Conservation (phyloP, 2,329 filamentous ascomycete genomes). For the Emergomyces pasteurianus region DNA sequence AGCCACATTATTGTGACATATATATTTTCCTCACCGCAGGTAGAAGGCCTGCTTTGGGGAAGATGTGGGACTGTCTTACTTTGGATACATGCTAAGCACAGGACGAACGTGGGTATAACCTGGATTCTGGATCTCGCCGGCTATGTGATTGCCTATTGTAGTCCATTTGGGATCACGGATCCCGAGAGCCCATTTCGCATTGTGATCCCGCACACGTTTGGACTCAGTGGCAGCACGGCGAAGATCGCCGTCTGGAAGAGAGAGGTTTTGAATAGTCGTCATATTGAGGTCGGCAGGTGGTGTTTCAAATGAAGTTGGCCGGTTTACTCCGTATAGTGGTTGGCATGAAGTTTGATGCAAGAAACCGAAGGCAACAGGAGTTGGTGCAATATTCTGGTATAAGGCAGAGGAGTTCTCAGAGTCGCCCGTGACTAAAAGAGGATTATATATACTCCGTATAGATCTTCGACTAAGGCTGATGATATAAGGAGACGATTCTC, state of each 20-base stretch:
- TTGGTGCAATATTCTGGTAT: background rate
- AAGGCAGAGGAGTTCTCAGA: background rate
- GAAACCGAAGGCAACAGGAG: background rate
- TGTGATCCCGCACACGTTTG: constrained; percentile 28
- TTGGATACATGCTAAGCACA: background rate
- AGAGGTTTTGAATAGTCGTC: constrained; percentile 17
- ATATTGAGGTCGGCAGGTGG: constrained; percentile 7
- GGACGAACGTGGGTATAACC: constrained; percentile 7
- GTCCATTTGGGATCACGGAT: constrained; percentile 9
- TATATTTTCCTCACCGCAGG: background rate
- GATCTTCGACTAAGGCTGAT: too few species aligned
- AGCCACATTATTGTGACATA: background rate
- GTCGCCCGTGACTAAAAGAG: background rate
- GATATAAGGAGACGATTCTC: too few species aligned
- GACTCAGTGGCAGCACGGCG: constrained; percentile 42
- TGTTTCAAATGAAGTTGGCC: background rate
- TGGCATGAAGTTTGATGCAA: background rate
- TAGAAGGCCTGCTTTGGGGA: background rate
- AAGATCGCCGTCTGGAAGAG: constrained; percentile 40
- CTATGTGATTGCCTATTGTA: background rate
- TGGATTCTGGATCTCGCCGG: background rate
- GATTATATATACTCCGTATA: background rate
- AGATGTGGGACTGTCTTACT: background rate
- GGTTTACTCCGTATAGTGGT: background rate
- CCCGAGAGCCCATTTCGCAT: constrained; percentile 30